Evolutionary conservation across 108 stramenopile genomes (phyloP), one percentile per base, ranked within the genome.

Genomic region (Aurantiochytrium sp.): DNA sequence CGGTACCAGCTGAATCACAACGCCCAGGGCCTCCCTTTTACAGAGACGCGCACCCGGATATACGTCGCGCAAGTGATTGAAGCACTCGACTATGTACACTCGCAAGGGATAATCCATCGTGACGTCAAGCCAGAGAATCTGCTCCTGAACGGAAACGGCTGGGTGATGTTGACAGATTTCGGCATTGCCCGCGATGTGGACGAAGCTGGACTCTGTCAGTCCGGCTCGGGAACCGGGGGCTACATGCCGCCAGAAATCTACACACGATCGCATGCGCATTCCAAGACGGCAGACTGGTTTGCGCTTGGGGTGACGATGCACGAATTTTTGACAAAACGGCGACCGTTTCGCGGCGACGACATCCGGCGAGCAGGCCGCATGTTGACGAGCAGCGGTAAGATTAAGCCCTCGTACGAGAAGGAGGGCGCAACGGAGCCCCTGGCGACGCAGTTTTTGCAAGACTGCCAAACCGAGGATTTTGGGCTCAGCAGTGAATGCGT

Each of bases 41-140:
- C 87, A 60, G 87, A 87, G 87, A 55, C 6, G 35, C 53, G 53
- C 16, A n/a, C 29, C 1, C 21, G 87, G 23, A 83, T 83, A 10
- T 83, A 83, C 73, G 10, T 43, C 0, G 73, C 73, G 14, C 88
- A 90, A 19, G 45, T 88, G 0, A 58, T 93, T 19, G 59, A 59
- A 29, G 92, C 91, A 0, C 72, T 93, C 5, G 55, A 5, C 35
- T 93, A 60, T 55, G 35, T 91, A 25, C 92, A 93, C 90, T 44
- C 21, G 4, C 53, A 64, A 14, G 12, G 88, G 18, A 19, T 87
- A 5, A 71, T 93, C 4, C 92, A 93, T 44, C 88, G 92, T 3
- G 92, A 93, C 88, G 58, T 93, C 18, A 93, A 93, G 71, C 91
- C 92, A 5, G 88, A 87, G 14, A 93, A 93, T 59, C 5, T 93